Evolutionary conservation across 2,329 filamentous ascomycete species (phyloP), one percentile per base, ranked within the genome.

Genomic region (Grosmannia clavigera): DNA sequence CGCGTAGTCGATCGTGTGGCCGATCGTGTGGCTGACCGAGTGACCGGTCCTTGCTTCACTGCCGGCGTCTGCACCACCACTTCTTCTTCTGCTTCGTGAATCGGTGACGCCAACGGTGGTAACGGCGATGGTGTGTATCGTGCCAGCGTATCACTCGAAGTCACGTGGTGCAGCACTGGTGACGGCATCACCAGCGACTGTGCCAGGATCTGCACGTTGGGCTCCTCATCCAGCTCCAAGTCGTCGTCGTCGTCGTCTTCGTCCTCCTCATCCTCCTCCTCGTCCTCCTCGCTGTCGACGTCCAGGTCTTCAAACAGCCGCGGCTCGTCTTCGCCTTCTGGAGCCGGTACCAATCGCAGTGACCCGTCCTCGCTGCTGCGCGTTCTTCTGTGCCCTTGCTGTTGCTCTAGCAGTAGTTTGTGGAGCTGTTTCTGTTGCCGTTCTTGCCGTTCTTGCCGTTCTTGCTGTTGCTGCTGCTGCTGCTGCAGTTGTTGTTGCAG

Each of bases 231-330:
- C n/a, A 72, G 69, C 27, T 71, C 67, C 5, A 7, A 7, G 14
- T 76, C 75, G 9, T 76, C 72, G 3, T 77, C 73, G 19, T 73
- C 77, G 62, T 73, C 77, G 5, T 70, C 72, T 46, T 73, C 74
- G 25, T 31, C 50, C 5, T 6, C 14, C 12, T 19, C 62, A 5
- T 64, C 67, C 63, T 64, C 62, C 9, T 66, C 66, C 38, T 63
- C 65, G 1, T 65, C 60, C 12, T 68, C 66, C 16, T 68, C 65
- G 63, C 64, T 62, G 9, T 67, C 66, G 35, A 63, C 48, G 1
- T 65, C 64, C 12, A 63, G 64, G 7, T 68, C 65, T 12, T 62
- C 67, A 63, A 64, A 63, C 9, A 66, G 65, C 48, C 63, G 65
- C 1, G 64, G 59, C 16, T 67, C 65, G n/a, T 63, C 68, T 63